phyloP scores from a whole-genome alignment of 2,329 filamentous ascomycete species.

The Cytospora leucostoma region DNA sequence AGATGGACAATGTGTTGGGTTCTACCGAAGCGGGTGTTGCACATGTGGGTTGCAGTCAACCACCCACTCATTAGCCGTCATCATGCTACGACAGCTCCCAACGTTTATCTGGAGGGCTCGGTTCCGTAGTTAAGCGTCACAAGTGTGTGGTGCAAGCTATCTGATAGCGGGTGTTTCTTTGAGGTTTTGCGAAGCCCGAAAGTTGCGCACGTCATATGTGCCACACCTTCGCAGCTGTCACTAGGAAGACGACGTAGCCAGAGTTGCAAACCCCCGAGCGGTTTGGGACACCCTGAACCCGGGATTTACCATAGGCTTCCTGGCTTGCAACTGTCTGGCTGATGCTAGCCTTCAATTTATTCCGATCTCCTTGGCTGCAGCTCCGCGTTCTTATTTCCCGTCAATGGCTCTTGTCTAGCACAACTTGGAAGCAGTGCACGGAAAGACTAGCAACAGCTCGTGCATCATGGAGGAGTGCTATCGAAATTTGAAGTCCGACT shows the following conservation, averaged over 20 bases:
- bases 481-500: background rate
- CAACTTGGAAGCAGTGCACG: background rate
- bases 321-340: background rate
- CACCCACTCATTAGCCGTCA: background rate
- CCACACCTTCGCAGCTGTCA: background rate
- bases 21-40: conserved; percentile 1
- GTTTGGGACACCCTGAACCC: background rate
- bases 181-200: background rate
- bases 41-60: conserved; percentile 10
- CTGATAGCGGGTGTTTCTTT: background rate
- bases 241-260: background rate
- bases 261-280: background rate
- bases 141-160: background rate
- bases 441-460: background rate
- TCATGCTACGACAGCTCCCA: conserved; percentile 7
- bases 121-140: background rate
- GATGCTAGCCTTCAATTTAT: background rate
- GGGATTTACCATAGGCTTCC: background rate
- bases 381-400: background rate
- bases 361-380: background rate
- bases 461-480: background rate
- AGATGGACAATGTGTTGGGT: background rate
- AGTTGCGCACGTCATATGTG: background rate
- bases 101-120: conserved; percentile 4
- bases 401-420: background rate